Evolutionary conservation across 2,329 filamentous ascomycete genomes (phyloP), one percentile per base, ranked within the genome.

Genomic region (Ophiostoma tasmaniense): DNA sequence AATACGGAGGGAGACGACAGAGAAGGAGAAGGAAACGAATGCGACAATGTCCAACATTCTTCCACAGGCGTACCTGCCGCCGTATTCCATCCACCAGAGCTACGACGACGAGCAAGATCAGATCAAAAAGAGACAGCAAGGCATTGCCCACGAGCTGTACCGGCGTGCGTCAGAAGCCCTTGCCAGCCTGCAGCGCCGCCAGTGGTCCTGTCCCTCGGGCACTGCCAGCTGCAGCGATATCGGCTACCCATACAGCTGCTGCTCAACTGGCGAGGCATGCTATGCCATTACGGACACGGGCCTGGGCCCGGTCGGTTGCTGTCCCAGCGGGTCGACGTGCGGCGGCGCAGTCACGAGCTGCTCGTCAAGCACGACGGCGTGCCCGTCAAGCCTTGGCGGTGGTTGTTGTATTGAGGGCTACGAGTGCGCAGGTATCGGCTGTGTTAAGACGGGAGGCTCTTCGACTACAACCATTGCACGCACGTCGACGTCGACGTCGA

Each of bases 341-440:
- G 83, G 83, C 3, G 89, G 89, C 11, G 79, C 79, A 0, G 86
- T 93, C 6, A 84, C 83, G 0, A 75, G 75, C n/a, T 93, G 91
- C 72, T 81, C 82, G 2, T 79, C 81, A 3, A 88, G 84, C 55
- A 87, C 90, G 70, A 84, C 85, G 13, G 85, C 85, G 66, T 94
- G 91, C 75, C 81, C 87, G 0, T 81, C 85, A 8, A 83, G 83
- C 42, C 76, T 88, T 0, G 90, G 90, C 2, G 90, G 90, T 17
- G 91, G 90, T 2, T 94, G 91, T 75, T 94, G 91, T 76, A 87
- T 93, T 13, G 81, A 87, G 0, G 90, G 89, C 4, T 93, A 87
- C 74, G 81, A 85, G 1, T 94, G 91, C 74, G 81, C 86, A 69
- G 88, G 88, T 22, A 80, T 88, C 69, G 91, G 90, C 30, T 94